phyloP scores from a whole-genome alignment of 768 basidiomycete genomes.

The Podaxis rugospora region DNA sequence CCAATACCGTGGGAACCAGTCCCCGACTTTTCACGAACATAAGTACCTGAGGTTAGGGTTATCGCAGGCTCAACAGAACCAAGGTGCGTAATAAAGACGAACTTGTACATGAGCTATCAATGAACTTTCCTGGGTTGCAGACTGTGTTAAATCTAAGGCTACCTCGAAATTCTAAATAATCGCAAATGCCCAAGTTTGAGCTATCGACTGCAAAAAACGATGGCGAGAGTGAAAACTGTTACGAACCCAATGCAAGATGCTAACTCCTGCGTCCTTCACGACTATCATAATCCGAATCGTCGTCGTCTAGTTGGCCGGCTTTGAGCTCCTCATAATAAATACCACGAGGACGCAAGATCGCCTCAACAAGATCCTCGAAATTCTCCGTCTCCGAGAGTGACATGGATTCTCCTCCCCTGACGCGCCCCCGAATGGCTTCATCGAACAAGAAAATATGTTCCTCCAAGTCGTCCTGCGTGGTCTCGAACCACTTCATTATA shows the following conservation, averaged over 20 bases:
- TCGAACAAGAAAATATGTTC: constrained; percentile 18
- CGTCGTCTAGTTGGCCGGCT: too few species aligned
- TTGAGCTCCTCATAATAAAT: background rate
- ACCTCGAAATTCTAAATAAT: too few species aligned
- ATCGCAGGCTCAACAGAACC: background rate
- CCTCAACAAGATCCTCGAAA: background rate
- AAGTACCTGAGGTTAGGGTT: constrained; percentile 29
- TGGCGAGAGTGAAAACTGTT: too few species aligned
- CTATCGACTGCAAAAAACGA: too few species aligned
- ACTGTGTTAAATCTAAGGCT: too few species aligned
- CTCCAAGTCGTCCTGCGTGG: too few species aligned
- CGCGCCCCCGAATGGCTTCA: constrained; percentile 20
- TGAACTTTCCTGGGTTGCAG: background rate
- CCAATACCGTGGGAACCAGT: constrained; percentile 29
- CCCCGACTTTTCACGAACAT: constrained; percentile 36
- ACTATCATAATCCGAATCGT: too few species aligned
- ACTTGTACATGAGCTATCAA: background rate
- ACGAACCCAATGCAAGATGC: too few species aligned
- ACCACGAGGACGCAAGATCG: background rate
- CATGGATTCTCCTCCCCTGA: constrained; percentile 12
- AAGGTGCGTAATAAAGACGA: background rate
- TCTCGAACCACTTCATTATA: constrained; percentile 13
- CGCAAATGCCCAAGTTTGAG: too few species aligned
- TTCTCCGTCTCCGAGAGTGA: background rate
- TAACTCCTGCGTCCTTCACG: too few species aligned